Percentiles rank a stretch among this genome's conserved stretches.
Evolutionary conservation across 2,329 filamentous ascomycete species (phyloP).

Genomic region (Apiospora rasikravindrae): DNA sequence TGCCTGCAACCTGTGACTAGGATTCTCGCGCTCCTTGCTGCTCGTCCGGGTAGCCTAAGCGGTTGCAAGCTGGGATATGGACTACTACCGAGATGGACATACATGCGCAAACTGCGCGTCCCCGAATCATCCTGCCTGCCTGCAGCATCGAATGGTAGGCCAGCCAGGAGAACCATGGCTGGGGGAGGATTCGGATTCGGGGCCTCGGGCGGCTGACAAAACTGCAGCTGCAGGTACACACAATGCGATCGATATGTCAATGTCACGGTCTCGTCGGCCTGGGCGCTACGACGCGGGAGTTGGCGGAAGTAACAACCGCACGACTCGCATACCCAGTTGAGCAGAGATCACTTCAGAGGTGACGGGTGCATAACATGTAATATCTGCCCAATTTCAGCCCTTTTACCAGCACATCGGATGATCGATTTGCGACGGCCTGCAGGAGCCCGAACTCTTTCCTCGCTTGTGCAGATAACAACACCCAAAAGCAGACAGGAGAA

Average conservation of each 20-base stretch:
- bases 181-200: background rate
- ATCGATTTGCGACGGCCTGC: background rate
- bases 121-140: too few species aligned
- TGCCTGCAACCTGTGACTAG: background rate
- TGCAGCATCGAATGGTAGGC: background rate
- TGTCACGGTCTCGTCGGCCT: background rate
- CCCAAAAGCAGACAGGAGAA: background rate
- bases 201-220: background rate
- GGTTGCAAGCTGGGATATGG: background rate
- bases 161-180: background rate
- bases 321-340: slow-evolving; percentile 8
- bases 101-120: background rate
- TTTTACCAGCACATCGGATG: slow-evolving; percentile 13
- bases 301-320: background rate
- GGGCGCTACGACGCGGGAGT: background rate
- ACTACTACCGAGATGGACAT: background rate
- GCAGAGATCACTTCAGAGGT: background rate
- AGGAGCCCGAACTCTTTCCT: background rate
- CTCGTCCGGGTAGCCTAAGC: background rate
- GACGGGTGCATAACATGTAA: slow-evolving; percentile 3
- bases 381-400: slow-evolving; percentile 1
- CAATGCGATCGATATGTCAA: background rate
- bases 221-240: background rate
- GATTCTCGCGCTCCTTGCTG: background rate
- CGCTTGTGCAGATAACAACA: background rate